Evolutionary conservation across 495 filamentous ascomycete genomes (phyloP).

Genomic region (Penicillium fimorum): DNA sequence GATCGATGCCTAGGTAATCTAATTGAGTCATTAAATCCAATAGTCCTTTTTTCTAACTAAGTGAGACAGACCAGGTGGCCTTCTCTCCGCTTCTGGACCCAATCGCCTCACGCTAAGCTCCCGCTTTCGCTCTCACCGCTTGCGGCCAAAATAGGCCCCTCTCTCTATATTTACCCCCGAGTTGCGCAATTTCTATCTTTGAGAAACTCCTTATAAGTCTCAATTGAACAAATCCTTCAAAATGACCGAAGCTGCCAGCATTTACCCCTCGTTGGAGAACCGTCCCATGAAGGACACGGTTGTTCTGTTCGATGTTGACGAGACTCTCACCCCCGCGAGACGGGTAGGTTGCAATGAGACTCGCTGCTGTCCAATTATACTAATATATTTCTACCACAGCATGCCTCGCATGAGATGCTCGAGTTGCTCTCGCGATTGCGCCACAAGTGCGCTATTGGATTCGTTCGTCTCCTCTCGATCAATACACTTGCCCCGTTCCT

Average conservation of each 20-base stretch:
- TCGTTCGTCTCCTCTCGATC: constrained; percentile 44
- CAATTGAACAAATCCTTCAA: constrained; percentile 10
- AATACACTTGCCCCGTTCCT: constrained; percentile 10
- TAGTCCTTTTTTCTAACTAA: background rate
- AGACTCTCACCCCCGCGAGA: constrained; percentile 77
- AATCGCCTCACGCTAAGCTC: constrained; percentile 14
- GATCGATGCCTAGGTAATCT: background rate
- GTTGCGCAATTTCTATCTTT: constrained; percentile 9
- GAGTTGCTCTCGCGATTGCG: constrained; percentile 73
- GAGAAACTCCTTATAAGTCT: background rate
- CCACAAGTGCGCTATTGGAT: constrained; percentile 88
- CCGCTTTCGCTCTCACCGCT: constrained; percentile 33
- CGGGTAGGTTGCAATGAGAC: constrained; percentile 49
- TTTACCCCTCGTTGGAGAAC: constrained; percentile 72
- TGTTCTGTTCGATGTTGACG: constrained; percentile 90
- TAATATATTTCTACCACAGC: constrained; percentile 35
- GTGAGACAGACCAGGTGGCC: constrained; percentile 10
- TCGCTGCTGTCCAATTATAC: constrained; percentile 9
- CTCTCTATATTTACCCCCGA: constrained; percentile 22
- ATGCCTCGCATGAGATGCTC: constrained; percentile 76
- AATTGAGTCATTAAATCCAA: background rate
- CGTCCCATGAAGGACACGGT: constrained; percentile 88
- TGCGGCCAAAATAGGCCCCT: constrained; percentile 32
- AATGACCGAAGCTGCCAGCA: constrained; percentile 49
- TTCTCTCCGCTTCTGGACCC: constrained; percentile 18